Base-by-base conservation (phyloP, 1,284 basidiomycete genomes). In the Cryptococcus depauperatus region DNA sequence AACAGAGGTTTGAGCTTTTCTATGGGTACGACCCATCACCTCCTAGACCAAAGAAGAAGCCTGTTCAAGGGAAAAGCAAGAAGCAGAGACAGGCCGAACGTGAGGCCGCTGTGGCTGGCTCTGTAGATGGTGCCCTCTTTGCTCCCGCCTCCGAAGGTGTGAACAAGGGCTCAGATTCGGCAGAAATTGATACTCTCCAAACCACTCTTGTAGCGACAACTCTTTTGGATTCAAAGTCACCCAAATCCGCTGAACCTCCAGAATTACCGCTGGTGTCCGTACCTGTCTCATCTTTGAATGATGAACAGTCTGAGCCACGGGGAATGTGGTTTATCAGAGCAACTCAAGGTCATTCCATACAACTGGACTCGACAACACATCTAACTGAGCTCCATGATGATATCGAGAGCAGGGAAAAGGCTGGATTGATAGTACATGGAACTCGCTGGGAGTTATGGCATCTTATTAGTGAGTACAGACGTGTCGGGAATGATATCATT, bases 261-360 rank as follows among this genome's bases (percentile, higher is more conserved):
- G 63, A 66, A 44, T 47, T 62, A 4, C 55, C 56, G 5, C 54
- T 66, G 9, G 49, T 62, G 30, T 32, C 38, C 11, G 41, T 65
- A 7, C 50, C 59, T 1, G 14, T n/a, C 2, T 44, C 51, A 7
- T 26, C 10, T 28, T 14, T 18, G 11, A 11, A 18, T 19, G 25
- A 10, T 16, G 13, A 29, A 18, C 8, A 21, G 18, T 16, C 19
- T 37, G 19, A 33, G 26, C 41, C 29, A 19, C 32, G 41, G 34
- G 62, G 55, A 11, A 68, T 76, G 18, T 85, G 83, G 79, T 91
- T 83, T 80, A 91, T 96, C 55, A 77, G 89, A 38, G 93, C 93
- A 0, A 89, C 88, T 51, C 93, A 97, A 70, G 95, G 93, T 0
- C 93, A 97, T 71, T 86, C 89, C 37, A 70, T 92, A 21, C 80